phyloP scores from a whole-genome alignment of 2,329 filamentous ascomycete species.

The Talaromyces atroroseus region DNA sequence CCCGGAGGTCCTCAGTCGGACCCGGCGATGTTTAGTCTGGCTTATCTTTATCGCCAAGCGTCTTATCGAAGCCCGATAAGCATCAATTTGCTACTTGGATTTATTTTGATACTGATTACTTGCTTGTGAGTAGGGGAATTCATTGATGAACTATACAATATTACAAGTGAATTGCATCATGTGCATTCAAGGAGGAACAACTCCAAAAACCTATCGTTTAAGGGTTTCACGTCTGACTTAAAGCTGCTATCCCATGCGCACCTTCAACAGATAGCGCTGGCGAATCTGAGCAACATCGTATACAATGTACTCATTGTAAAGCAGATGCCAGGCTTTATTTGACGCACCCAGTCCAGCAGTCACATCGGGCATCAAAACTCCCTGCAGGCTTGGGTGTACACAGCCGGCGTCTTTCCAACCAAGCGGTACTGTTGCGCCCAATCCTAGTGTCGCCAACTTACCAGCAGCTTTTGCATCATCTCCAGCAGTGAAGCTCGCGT shows the following conservation, averaged over 20 bases:
- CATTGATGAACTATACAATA: too few species aligned
- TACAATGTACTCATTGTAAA: constrained; percentile 46
- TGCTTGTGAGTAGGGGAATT: too few species aligned
- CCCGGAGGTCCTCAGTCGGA: too few species aligned
- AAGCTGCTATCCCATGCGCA: constrained; percentile 27
- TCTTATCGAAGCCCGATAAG: too few species aligned
- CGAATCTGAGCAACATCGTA: constrained; percentile 47
- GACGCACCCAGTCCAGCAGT: neutral
- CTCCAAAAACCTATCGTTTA: too few species aligned
- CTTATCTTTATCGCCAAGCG: too few species aligned
- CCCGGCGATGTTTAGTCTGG: too few species aligned
- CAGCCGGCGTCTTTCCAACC: constrained; percentile 70
- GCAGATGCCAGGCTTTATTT: constrained; percentile 10
- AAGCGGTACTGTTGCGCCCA: constrained; percentile 58
- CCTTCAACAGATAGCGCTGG: constrained; percentile 41
- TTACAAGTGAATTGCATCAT: too few species aligned
- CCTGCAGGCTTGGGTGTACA: constrained; percentile 60
- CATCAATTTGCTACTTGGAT: too few species aligned
- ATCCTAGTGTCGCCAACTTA: constrained; percentile 64
- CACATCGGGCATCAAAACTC: constrained; percentile 56
- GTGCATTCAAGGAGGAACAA: too few species aligned
- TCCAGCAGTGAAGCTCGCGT: constrained; percentile 58
- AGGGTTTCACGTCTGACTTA: neutral
- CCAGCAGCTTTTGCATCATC: constrained; percentile 56
- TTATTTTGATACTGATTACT: too few species aligned